Base-by-base conservation (phyloP, 352 stramenopile species). In the Thraustochytrium sp. region DNA sequence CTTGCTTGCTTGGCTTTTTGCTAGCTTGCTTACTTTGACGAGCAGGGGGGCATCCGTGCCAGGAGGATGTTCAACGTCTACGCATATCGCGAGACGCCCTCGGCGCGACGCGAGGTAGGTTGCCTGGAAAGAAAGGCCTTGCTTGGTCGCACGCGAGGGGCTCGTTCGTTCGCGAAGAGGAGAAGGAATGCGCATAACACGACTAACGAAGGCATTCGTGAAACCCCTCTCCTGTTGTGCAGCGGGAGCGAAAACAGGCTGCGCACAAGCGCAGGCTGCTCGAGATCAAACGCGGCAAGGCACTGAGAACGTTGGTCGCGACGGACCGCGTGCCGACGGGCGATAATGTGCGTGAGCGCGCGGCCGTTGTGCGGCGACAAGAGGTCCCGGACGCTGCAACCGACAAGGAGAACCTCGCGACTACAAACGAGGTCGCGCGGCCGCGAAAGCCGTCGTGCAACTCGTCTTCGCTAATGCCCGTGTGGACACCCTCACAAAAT, bases 41-140 rank as follows among this genome's bases (percentile, higher is more conserved):
- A n/a, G n/a, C n/a, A n/a, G n/a, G n/a, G n/a, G n/a, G n/a, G n/a
- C n/a, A n/a, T n/a, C n/a, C n/a, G n/a, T n/a, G n/a, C n/a, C n/a
- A n/a, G n/a, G n/a, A n/a, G n/a, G n/a, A 72, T 72, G 59, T 72
- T 72, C 40, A 72, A 72, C 40, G 59, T 72, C 13, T 72, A 72
- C 40, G 29, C 59, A 9, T 72, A 34, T 29, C 13, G 26, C 26
- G 59, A 72, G 36, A 72, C 26, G 5, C 59, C 59, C 8, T 26
- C 46, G 16, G 59, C 59, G 40, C 34, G 40, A 11, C 13, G 59
- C 23, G 59, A 72, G 59, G 59, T 72, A 72, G 8, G 59, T 72
- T 55, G 16, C n/a, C 16, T 55, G n/a, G 18, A 55, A 23, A 23
- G 48, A 55, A n/a, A n/a, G n/a, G n/a, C n/a, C n/a, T n/a, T n/a